Conservation (phyloP, 2,329 filamentous ascomycete genomes). For the Aspergillus viridinutans region DNA sequence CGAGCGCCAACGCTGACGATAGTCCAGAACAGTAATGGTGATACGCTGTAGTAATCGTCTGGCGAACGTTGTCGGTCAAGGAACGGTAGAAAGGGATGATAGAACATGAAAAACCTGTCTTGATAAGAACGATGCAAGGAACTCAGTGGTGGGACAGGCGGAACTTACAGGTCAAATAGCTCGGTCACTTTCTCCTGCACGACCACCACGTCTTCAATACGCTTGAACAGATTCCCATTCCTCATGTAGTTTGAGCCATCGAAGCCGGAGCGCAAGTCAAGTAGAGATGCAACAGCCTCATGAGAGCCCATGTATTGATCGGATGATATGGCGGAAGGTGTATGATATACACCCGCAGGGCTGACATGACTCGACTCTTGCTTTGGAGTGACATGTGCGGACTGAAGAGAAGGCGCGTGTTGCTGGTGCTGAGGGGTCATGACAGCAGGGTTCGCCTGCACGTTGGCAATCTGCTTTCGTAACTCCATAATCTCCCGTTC, state of each 20-base stretch:
- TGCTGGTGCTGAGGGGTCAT: constrained; percentile 21
- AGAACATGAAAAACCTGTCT: constrained; percentile 58
- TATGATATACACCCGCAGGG: constrained; percentile 30
- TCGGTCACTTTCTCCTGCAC: constrained; percentile 41
- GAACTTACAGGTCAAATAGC: constrained; percentile 43
- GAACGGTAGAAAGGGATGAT: constrained; percentile 62
- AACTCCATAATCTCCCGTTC: constrained; percentile 54
- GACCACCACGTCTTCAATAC: constrained; percentile 50
- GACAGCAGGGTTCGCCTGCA: constrained; percentile 23
- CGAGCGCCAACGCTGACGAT: constrained; percentile 60
- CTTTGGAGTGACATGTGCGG: constrained; percentile 30
- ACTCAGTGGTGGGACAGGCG: not conserved
- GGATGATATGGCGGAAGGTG: constrained; percentile 33
- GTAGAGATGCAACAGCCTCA: constrained; percentile 48
- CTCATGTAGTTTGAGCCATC: constrained; percentile 42
- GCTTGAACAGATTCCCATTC: constrained; percentile 49
- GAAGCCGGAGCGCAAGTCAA: constrained; percentile 47
- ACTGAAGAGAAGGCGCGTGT: constrained; percentile 14
- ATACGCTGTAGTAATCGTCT: constrained; percentile 55
- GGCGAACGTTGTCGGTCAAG: constrained; percentile 52
- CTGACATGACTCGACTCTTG: constrained; percentile 36
- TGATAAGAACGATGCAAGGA: constrained; percentile 17
- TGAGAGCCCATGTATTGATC: constrained; percentile 46
- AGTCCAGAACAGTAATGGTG: constrained; percentile 65
- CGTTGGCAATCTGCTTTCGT: constrained; percentile 43